Evolutionary conservation across 768 basidiomycete species (phyloP).

Genomic region (Suillus placidus): DNA sequence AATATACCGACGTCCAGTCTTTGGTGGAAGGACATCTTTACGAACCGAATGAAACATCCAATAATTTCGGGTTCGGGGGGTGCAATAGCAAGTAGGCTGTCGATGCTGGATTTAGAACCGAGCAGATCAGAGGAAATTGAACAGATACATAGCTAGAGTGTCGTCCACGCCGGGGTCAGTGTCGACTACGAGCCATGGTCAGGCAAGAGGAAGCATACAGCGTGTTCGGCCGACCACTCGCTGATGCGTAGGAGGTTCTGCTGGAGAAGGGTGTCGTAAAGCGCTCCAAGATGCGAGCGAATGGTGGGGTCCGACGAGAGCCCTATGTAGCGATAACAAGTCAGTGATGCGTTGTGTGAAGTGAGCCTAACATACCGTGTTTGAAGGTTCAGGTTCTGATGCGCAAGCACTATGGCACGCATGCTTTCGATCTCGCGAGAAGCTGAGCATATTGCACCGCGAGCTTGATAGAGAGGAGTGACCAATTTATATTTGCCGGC

Average conservation of each 20-base stretch:
- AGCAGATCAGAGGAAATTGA: background rate
- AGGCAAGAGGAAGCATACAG: background rate
- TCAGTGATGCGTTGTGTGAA: background rate
- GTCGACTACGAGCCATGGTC: constrained; percentile 55
- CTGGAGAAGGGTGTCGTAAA: constrained; percentile 50
- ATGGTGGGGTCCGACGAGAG: constrained; percentile 97
- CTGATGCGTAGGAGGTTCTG: constrained; percentile 46
- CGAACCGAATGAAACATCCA: constrained; percentile 77
- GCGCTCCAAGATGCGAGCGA: constrained; percentile 86
- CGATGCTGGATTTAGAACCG: constrained; percentile 4
- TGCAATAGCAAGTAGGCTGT: constrained; percentile 73
- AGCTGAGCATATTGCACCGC: constrained; percentile 85
- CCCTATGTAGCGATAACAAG: constrained; percentile 49
- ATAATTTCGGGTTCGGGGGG: constrained; percentile 84
- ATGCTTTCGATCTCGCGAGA: constrained; percentile 92
- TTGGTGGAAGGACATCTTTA: too few relatives aligned
- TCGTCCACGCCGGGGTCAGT: constrained; percentile 91
- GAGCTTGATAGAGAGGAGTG: constrained; percentile 83
- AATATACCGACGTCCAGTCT: too few relatives aligned
- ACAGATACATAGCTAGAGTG: constrained; percentile 68
- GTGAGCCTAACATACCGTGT: constrained; percentile 51
- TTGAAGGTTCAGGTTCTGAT: constrained; percentile 85
- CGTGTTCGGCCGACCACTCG: constrained; percentile 35
- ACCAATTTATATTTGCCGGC: constrained; percentile 41
- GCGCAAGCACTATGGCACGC: constrained; percentile 90